Evolutionary conservation across 192 early-diverging fungal genomes (phyloP).

Genomic region (Thoreauomyces humboldtii): DNA sequence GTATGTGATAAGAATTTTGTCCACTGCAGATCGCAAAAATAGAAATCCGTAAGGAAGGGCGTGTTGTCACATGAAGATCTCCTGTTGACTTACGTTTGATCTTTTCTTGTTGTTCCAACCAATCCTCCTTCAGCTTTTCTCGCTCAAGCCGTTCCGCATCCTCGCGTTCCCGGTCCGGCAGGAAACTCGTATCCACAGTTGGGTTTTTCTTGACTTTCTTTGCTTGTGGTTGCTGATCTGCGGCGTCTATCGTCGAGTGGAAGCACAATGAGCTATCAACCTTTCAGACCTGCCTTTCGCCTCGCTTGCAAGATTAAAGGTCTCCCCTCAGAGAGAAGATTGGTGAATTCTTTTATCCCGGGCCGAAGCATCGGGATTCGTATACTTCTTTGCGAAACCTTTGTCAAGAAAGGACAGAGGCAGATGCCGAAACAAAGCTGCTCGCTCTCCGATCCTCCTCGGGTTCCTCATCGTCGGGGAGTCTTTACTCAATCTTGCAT

Average conservation of each 20-base stretch:
- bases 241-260: too few species aligned
- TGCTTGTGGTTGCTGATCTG: too few species aligned
- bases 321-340: conserved; percentile 52
- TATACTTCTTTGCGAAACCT: background rate
- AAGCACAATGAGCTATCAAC: too few species aligned
- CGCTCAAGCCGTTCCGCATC: conserved; percentile 67
- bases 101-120: conserved; percentile 77
- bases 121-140: conserved; percentile 75
- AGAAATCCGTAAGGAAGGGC: too few species aligned
- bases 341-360: background rate
- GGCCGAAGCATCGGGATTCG: background rate
- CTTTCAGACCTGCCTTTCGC: too few species aligned
- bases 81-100: conserved; percentile 62
- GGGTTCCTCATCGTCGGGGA: conserved; percentile 16
- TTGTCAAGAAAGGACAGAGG: too few species aligned
- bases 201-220: conserved; percentile 77
- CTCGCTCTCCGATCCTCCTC: background rate
- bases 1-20: conserved; percentile 83
- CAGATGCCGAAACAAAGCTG: too few species aligned
- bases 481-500: too few species aligned
- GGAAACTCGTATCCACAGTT: conserved; percentile 84
- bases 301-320: too few species aligned
- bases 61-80: too few species aligned
- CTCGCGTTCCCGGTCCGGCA: conserved; percentile 88
- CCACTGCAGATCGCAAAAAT: conserved; percentile 34